A percentile compares a stretch with the other conserved stretches of the same genome.
Conservation (phyloP, 2,329 filamentous ascomycete species). For the Aspergillus ustus region DNA sequence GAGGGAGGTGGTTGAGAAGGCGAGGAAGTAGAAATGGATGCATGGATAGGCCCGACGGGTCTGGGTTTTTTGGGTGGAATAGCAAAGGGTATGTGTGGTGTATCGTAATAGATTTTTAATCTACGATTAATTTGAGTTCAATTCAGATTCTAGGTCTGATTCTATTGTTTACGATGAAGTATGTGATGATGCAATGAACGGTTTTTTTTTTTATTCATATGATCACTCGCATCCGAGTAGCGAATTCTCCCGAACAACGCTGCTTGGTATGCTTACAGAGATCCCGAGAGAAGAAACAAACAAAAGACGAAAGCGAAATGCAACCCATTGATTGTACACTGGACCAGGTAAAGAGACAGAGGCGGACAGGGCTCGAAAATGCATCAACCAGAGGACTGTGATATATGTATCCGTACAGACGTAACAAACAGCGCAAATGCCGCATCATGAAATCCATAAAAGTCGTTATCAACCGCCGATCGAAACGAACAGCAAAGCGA, state of each 20-base stretch:
- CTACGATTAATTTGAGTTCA: too few relatives aligned
- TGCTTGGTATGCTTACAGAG: background rate
- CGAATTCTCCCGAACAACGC: background rate
- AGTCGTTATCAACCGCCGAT: background rate
- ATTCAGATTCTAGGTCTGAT: too few relatives aligned
- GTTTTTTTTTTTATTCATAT: too few relatives aligned
- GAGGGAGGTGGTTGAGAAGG: slow-evolving; percentile 75
- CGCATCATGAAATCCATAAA: slow-evolving; percentile 11
- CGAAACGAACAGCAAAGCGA: too few relatives aligned
- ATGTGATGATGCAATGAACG: too few relatives aligned
- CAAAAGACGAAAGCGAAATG: background rate
- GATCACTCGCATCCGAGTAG: background rate
- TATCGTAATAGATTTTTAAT: too few relatives aligned
- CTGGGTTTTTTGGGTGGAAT: too few relatives aligned
- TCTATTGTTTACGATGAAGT: too few relatives aligned
- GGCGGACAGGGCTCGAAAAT: slow-evolving; percentile 8
- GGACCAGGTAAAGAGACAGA: slow-evolving; percentile 9
- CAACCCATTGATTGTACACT: slow-evolving; percentile 9
- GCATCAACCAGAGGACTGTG: slow-evolving; percentile 3
- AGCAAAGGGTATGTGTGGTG: too few relatives aligned
- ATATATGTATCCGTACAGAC: slow-evolving; percentile 25
- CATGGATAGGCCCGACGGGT: too few relatives aligned
- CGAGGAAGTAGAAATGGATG: slow-evolving; percentile 32
- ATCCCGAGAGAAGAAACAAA: background rate
- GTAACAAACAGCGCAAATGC: slow-evolving; percentile 15